Evolutionary conservation across 163 green algal genomes (phyloP).

Genomic region (Volvox carteri): DNA sequence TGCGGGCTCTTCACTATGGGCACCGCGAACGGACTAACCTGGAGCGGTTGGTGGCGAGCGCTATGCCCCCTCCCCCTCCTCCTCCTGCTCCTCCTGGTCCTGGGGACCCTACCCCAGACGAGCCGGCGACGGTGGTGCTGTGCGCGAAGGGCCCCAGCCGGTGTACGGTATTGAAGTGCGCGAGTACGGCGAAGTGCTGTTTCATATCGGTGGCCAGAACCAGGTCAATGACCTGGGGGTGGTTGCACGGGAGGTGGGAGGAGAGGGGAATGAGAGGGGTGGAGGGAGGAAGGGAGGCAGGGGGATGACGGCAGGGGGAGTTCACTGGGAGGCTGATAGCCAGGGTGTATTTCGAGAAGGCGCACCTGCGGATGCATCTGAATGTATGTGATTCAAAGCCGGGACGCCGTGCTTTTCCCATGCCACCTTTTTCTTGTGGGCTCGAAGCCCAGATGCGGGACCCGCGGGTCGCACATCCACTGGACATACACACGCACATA

Average conservation of each 20-base stretch:
- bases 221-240: slow-evolving; percentile 71
- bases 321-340: too few species aligned
- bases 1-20: too few species aligned
- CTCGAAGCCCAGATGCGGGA: too few species aligned
- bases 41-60: not conserved
- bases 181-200: slow-evolving; percentile 36
- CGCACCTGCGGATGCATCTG: too few species aligned
- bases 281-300: not conserved
- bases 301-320: too few species aligned
- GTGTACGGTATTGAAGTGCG: slow-evolving; percentile 46
- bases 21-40: not conserved
- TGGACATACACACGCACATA: too few species aligned
- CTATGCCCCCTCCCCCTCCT: too few species aligned
- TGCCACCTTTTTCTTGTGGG: too few species aligned
- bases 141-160: not conserved
- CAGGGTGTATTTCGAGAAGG: too few species aligned
- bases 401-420: too few species aligned
- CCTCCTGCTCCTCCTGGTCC: not conserved
- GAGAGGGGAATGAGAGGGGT: not conserved
- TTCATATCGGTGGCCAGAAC: slow-evolving; percentile 74
- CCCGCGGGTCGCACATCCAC: too few species aligned
- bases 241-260: not conserved
- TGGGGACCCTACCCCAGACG: not conserved
- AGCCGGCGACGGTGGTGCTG: not conserved
- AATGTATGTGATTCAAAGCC: too few species aligned